Percentiles rank a stretch among this genome's conserved stretches.
Conservation (phyloP, 495 filamentous ascomycete genomes). For the Daldinia loculata region DNA sequence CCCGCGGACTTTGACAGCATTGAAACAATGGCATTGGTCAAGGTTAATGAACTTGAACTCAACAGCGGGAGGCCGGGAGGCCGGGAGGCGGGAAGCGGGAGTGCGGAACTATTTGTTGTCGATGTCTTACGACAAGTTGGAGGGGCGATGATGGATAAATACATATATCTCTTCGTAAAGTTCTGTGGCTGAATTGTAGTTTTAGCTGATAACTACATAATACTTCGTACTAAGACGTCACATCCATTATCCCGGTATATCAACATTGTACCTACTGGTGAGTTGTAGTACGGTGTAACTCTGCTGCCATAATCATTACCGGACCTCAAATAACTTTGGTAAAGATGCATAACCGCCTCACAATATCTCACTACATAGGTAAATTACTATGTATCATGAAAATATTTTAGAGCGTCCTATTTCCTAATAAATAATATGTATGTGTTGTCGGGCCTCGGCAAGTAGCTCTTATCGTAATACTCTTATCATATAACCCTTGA, state of each 20-base stretch:
- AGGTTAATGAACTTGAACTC: slow-evolving; percentile 1
- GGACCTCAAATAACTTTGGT: not conserved
- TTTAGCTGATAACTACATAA: not conserved
- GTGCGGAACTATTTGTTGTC: slow-evolving; percentile 2
- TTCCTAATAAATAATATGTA: no score
- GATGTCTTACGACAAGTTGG: slow-evolving; percentile 11
- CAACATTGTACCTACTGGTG: not conserved
- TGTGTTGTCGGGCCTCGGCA: not conserved
- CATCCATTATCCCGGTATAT: slow-evolving; percentile 12
- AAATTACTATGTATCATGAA: no score
- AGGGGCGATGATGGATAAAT: slow-evolving; percentile 19
- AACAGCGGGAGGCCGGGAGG: slow-evolving; percentile 1
- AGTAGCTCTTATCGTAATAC: not conserved
- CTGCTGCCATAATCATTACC: not conserved
- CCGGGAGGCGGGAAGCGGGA: not conserved
- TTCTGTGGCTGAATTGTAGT: not conserved
- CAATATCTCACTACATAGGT: not conserved
- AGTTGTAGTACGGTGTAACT: no score
- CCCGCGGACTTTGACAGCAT: slow-evolving; percentile 9
- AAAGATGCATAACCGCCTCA: not conserved
- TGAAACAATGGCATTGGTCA: slow-evolving; percentile 10
- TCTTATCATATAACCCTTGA: not conserved
- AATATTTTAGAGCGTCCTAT: not conserved
- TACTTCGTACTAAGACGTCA: not conserved
- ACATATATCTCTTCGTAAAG: slow-evolving; percentile 1